Evolutionary conservation across 2,329 filamentous ascomycete genomes (phyloP), one percentile per base, ranked within the genome.

Genomic region (Triangularia setosa): DNA sequence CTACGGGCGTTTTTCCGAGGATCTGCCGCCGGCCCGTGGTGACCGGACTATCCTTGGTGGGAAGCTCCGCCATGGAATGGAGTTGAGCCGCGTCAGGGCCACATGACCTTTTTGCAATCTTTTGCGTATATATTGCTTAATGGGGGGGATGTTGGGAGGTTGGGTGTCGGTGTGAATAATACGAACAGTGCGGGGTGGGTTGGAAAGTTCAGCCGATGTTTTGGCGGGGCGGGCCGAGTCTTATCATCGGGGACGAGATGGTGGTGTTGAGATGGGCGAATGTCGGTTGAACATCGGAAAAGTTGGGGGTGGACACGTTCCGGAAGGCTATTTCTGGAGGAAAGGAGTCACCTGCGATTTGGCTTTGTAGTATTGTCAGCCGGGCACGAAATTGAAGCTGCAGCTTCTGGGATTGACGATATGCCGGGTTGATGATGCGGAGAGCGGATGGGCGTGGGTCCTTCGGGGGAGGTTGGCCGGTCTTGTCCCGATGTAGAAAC

Each of bases 401-500:
- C 8, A 11, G 40, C 6, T 48, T 48, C 18, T 48, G 40, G n/a
- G n/a, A n/a, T 48, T 21, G 40, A 18, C 40, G 40, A 48, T 14
- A 23, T 48, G 40, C 40, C 40, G 18, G 40, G 40, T 21, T 48
- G 40, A 8, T 21, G n/a, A 48, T 21, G n/a, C 40, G 40, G 40
- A 48, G 40, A 48, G 40, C 40, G 40, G 40, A 21, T 14, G 18
- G 27, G 27, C 55, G 40, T 40, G 40, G 52, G 30, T 27, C 40
- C 18, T 48, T 40, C 33, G 33, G 33, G 16, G 1, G 33, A 40
- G 33, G 18, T 25, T 30, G 53, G 30, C 12, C 12, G 21, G 14
- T 53, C 30, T n/a, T 44, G 23, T 40, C 61, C 30, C 35, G 40
- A 35, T 52, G 4, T 53, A 18, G 62, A 60, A 64, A 64, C 58